These are phyloP conservation scores for Myxozyma melibiosi DNA, from an alignment of 805 yeast species.

Conservation along the genomic window DNA sequence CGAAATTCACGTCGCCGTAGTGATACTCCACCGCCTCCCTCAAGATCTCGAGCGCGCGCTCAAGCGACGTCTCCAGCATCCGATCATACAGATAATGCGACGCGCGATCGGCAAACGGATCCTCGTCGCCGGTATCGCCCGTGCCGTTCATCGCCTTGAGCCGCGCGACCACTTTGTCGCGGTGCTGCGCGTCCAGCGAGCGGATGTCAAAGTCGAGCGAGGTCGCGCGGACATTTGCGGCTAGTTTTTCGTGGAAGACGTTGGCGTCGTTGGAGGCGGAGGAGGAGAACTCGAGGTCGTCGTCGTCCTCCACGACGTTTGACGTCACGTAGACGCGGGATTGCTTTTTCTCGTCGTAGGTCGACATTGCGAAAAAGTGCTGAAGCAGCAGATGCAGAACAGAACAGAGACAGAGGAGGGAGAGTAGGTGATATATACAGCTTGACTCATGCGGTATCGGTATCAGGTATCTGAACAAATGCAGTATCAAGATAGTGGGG, in stretches of 20 bases:
- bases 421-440: too few relatives aligned
- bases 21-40: slow-evolving; percentile 48
- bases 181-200: slow-evolving; percentile 7
- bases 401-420: too few relatives aligned
- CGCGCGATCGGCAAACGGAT: slow-evolving; percentile 24
- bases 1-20: slow-evolving; percentile 48
- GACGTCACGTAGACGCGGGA: background rate
- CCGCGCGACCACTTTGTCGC: slow-evolving; percentile 13
- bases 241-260: background rate
- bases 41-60: slow-evolving; percentile 48
- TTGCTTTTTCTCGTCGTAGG: background rate
- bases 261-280: background rate
- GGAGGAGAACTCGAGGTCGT: background rate
- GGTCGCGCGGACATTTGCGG: slow-evolving; percentile 5
- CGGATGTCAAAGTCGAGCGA: slow-evolving; percentile 9
- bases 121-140: slow-evolving; percentile 25
- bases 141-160: slow-evolving; percentile 23
- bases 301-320: background rate
- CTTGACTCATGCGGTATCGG: too few relatives aligned
- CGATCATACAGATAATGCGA: slow-evolving; percentile 20
- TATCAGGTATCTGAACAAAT: too few relatives aligned
- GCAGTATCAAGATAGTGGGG: too few relatives aligned
- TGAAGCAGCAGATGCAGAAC: background rate
- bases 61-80: slow-evolving; percentile 32
- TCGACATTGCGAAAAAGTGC: background rate